Conservation (phyloP, 805 yeast species). For the Clavispora carvajalis region DNA sequence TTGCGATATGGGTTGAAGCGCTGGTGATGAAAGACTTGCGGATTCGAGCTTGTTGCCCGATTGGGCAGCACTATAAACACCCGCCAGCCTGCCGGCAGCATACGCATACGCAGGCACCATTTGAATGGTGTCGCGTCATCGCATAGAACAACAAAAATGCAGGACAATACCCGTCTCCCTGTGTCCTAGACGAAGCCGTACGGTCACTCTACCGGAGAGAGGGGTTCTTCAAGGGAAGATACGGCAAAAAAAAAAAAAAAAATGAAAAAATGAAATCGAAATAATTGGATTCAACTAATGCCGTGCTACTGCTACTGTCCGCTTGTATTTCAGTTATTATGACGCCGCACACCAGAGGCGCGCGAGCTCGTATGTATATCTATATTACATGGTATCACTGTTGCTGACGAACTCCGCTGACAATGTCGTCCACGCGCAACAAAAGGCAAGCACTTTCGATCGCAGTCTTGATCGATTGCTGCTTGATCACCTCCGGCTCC, state of each 20-base stretch:
- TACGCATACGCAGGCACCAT: background rate
- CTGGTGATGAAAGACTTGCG: background rate
- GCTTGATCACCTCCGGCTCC: slow-evolving; percentile 99
- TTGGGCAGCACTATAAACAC: slow-evolving; percentile 8
- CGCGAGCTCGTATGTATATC: slow-evolving; percentile 1
- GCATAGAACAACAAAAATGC: background rate
- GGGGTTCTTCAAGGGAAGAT: no score
- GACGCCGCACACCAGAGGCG: background rate
- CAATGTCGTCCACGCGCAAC: slow-evolving; percentile 95
- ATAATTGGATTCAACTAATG: background rate
- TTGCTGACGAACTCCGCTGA: slow-evolving; percentile 79
- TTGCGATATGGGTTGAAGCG: background rate
- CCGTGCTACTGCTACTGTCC: background rate
- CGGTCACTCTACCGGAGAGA: no score
- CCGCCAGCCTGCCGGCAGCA: background rate
- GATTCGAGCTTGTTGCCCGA: slow-evolving; percentile 8
- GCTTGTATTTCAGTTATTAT: background rate
- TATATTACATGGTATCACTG: slow-evolving; percentile 3
- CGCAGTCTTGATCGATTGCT: slow-evolving; percentile 95
- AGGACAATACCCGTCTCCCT: no score
- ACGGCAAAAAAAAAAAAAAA: no score
- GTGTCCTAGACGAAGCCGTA: no score
- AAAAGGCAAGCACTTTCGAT: slow-evolving; percentile 94
- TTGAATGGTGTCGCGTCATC: background rate
- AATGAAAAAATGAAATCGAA: no score